Conservation (phyloP, 2,329 filamentous ascomycete species). For the Colletotrichum eleusines region DNA sequence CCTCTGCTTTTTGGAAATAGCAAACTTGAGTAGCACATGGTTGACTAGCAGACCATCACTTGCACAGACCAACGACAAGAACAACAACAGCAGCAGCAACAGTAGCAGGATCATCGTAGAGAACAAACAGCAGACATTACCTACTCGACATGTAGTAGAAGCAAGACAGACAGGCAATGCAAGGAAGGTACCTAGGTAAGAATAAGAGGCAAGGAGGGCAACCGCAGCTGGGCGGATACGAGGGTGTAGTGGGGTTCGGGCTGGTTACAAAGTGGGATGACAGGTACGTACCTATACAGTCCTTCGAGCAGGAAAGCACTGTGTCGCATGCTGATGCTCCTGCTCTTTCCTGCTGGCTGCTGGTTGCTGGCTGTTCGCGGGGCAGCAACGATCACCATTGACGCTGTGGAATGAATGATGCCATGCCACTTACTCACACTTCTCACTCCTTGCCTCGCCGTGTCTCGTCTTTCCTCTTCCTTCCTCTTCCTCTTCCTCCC, state of each 20-base stretch:
- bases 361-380: slow-evolving; percentile 25
- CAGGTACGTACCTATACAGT: slow-evolving; percentile 16
- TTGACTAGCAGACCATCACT: neutral
- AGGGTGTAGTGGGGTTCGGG: slow-evolving; percentile 40
- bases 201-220: no score
- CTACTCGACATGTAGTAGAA: no score
- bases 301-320: neutral
- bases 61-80: no score
- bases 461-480: neutral
- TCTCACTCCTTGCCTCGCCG: slow-evolving; percentile 1
- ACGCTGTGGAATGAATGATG: slow-evolving; percentile 36
- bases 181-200: no score
- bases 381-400: slow-evolving; percentile 25
- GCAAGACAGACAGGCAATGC: neutral
- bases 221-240: slow-evolving; percentile 20
- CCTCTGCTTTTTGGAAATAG: neutral
- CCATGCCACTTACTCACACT: no score
- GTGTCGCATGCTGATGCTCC: neutral
- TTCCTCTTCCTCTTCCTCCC: neutral
- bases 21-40: neutral
- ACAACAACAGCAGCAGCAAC: neutral
- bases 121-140: neutral
- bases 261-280: slow-evolving; percentile 31
- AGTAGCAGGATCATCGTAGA: neutral
- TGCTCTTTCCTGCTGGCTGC: no score